These are phyloP conservation scores for Paspalum vaginatum DNA, from an alignment of 176 grass and related monocot species.

Conservation along the genomic window DNA sequence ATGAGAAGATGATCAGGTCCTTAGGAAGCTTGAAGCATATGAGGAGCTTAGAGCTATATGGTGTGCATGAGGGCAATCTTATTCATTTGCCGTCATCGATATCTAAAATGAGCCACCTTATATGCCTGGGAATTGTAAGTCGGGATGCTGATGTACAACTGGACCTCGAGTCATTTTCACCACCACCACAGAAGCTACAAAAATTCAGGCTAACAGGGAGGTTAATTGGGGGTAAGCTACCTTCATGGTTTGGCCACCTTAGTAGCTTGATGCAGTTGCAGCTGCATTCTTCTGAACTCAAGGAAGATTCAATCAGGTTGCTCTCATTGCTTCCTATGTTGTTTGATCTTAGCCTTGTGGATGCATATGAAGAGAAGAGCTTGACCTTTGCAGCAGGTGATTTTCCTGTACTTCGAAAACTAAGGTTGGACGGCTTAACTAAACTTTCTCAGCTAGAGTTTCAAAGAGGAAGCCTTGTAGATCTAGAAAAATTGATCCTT, in stretches of 20 bases:
- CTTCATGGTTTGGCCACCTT: constrained; percentile 45
- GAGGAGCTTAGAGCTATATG: constrained; percentile 45
- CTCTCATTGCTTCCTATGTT: constrained; percentile 38
- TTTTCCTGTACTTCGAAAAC: constrained; percentile 29
- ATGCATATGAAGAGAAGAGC: constrained; percentile 37
- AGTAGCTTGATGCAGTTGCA: constrained; percentile 33
- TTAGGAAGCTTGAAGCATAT: constrained; percentile 46
- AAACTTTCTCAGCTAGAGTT: constrained; percentile 45
- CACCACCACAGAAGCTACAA: constrained; percentile 40
- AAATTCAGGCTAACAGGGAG: constrained; percentile 39
- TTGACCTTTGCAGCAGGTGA: constrained; percentile 27
- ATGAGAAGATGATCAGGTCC: constrained; percentile 33
- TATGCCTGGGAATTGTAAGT: constrained; percentile 31
- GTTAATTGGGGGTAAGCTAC: constrained; percentile 30
- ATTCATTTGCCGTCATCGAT: constrained; percentile 35
- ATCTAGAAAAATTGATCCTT: constrained; percentile 16
- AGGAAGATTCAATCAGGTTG: constrained; percentile 33
- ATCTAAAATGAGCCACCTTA: constrained; percentile 43
- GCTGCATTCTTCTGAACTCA: constrained; percentile 39
- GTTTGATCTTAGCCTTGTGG: constrained; percentile 36
- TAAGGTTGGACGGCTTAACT: constrained; percentile 30
- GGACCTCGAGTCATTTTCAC: constrained; percentile 37
- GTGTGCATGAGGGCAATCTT: constrained; percentile 33
- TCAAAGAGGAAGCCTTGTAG: constrained; percentile 28
- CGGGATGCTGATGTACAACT: constrained; percentile 27